Evolutionary conservation across 352 stramenopile species (phyloP).

Genomic region (Thalassiosira mediterranea): DNA sequence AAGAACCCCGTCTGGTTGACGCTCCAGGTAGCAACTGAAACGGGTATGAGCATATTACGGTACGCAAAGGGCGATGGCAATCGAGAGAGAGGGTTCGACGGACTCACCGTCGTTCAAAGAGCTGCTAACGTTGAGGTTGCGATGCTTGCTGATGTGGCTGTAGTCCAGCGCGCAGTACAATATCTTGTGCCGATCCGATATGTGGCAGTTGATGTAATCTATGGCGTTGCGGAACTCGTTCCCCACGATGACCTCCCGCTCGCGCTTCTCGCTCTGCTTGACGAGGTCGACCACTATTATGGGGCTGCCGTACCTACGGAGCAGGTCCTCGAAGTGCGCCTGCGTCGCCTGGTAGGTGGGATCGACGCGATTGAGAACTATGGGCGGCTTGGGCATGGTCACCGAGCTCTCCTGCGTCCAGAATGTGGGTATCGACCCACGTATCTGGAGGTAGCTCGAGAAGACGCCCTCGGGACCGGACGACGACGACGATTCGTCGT

Average conservation of each 20-base stretch:
- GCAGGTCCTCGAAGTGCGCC: constrained; percentile 89
- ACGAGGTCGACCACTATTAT: constrained; percentile 98
- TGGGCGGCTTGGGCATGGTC: constrained; percentile 97
- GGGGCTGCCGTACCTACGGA: constrained; percentile 95
- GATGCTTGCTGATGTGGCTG: constrained; percentile 91
- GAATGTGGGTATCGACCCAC: constrained; percentile 98
- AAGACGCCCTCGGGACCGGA: constrained; percentile 88
- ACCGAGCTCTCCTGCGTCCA: constrained; percentile 99
- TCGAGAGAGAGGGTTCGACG: too few species aligned
- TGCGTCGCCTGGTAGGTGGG: constrained; percentile 94
- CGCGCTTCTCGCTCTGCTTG: constrained; percentile 96
- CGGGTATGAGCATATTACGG: too few species aligned
- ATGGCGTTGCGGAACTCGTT: constrained; percentile 97
- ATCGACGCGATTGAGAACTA: constrained; percentile 95
- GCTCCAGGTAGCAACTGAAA: constrained; percentile 92
- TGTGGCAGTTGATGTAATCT: constrained; percentile 96
- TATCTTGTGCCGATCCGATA: constrained; percentile 90
- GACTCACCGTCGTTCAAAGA: constrained; percentile 87
- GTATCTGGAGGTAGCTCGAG: constrained; percentile 96
- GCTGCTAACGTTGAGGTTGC: constrained; percentile 91
- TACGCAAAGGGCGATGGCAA: too few species aligned
- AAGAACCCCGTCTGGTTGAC: constrained; percentile 98
- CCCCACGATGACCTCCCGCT: constrained; percentile 96
- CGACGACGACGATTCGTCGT: constrained; percentile 78
- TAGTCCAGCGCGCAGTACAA: constrained; percentile 97